Conservation (phyloP, 163 green algal genomes). For the Chlorella variabilis region DNA sequence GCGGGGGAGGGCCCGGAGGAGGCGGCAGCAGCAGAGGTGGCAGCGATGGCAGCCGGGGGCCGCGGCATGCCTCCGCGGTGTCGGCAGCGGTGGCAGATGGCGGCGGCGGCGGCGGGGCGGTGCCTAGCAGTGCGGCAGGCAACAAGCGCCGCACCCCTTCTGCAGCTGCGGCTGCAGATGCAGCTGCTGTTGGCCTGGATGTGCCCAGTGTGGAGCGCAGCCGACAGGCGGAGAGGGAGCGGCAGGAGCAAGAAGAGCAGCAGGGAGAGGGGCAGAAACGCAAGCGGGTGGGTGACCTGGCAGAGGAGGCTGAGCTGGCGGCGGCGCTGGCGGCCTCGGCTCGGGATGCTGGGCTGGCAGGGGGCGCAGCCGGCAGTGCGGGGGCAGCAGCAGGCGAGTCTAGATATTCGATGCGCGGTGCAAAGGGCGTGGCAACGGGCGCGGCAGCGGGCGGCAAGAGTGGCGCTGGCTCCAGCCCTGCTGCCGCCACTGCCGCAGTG, state of each 20-base stretch:
- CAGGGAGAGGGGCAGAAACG: neutral
- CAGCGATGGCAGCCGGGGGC: neutral
- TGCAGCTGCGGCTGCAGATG: neutral
- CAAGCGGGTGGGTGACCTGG: constrained; percentile 67
- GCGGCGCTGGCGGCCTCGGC: constrained; percentile 81
- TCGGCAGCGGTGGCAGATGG: neutral
- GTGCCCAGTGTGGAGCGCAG: too few species aligned
- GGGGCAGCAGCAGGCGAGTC: neutral
- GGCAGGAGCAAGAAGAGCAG: constrained; percentile 3
- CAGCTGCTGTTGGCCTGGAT: neutral
- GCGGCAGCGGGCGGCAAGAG: too few species aligned
- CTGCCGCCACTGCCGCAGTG: too few species aligned
- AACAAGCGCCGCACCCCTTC: too few species aligned
- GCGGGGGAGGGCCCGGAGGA: neutral
- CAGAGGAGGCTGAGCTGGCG: constrained; percentile 86
- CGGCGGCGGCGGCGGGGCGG: too few species aligned
- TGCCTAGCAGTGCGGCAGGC: too few species aligned
- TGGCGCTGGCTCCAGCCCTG: too few species aligned
- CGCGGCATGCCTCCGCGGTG: neutral
- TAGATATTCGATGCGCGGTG: too few species aligned
- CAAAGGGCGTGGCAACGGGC: too few species aligned
- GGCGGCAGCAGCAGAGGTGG: neutral
- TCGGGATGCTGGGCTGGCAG: constrained; percentile 18
- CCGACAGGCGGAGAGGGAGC: neutral
- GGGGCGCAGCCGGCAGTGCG: neutral